Percentiles rank a stretch among this genome's conserved stretches.
Evolutionary conservation across 768 basidiomycete genomes (phyloP).

Genomic region (Gyrodon lividus): DNA sequence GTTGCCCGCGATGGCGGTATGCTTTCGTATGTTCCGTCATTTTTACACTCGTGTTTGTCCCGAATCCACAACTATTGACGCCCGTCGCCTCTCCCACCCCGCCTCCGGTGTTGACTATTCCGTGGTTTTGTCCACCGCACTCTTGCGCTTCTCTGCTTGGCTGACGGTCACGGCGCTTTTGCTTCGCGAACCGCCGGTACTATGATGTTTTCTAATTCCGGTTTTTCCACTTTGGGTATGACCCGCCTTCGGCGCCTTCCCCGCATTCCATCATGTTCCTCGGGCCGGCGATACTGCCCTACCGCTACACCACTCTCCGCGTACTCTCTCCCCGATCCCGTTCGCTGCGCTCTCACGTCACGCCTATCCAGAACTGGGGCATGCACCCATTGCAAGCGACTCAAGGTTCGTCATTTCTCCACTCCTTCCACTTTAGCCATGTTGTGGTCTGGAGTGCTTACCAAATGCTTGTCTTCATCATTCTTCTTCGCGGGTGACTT

Average conservation of each 20-base stretch:
- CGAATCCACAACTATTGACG: not conserved
- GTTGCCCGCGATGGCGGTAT: not conserved
- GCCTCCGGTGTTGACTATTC: not conserved
- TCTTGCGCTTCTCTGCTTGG: not conserved
- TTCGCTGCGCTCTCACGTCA: slow-evolving; percentile 7
- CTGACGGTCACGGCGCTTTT: slow-evolving; percentile 3
- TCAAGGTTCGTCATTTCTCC: slow-evolving; percentile 59
- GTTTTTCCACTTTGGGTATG: not conserved
- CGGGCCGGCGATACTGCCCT: slow-evolving; percentile 16
- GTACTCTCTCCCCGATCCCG: slow-evolving; percentile 5
- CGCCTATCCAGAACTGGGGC: slow-evolving; percentile 62
- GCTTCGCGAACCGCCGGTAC: slow-evolving; percentile 5
- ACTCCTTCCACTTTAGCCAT: not conserved
- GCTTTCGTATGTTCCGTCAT: not conserved
- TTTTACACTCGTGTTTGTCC: slow-evolving; percentile 3
- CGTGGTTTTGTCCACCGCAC: not conserved
- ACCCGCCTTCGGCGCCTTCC: not conserved
- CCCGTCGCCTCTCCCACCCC: not conserved
- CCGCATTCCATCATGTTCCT: not conserved
- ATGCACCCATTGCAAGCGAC: slow-evolving; percentile 83
- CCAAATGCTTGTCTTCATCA: slow-evolving; percentile 10
- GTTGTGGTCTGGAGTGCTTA: slow-evolving; percentile 18
- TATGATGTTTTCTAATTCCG: slow-evolving; percentile 2
- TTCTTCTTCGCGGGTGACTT: slow-evolving; percentile 12
- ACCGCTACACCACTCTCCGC: slow-evolving; percentile 7